Conservation (phyloP, 2,329 filamentous ascomycete genomes). For the Bertia moriformis region DNA sequence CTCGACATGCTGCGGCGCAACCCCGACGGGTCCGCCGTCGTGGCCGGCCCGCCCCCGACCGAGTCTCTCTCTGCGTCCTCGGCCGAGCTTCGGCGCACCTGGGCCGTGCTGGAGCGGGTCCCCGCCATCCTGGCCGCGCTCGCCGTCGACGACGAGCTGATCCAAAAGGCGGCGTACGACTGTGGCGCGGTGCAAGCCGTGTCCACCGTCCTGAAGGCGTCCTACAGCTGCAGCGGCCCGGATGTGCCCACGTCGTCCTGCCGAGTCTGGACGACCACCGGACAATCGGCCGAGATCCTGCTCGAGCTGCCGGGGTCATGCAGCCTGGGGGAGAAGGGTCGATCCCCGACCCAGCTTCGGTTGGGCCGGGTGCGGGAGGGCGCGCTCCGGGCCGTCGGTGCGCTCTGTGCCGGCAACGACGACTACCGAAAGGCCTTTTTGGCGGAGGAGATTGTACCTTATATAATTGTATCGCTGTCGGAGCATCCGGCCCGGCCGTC, state of each 20-base stretch:
- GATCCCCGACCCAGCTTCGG: constrained; percentile 46
- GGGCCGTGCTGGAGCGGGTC: constrained; percentile 51
- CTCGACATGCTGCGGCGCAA: constrained; percentile 47
- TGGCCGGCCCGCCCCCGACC: constrained; percentile 15
- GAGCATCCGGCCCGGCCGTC: constrained; percentile 36
- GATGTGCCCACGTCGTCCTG: too few species aligned
- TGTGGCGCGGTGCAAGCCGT: constrained; percentile 30
- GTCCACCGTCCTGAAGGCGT: constrained; percentile 30
- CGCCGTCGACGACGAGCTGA: constrained; percentile 59
- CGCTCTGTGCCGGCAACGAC: constrained; percentile 68
- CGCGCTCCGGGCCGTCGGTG: constrained; percentile 65
- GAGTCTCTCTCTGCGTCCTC: too few species aligned
- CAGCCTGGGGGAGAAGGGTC: constrained; percentile 44
- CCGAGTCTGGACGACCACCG: constrained; percentile 23
- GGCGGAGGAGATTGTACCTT: constrained; percentile 63
- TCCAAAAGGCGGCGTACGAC: constrained; percentile 74
- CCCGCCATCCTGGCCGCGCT: constrained; percentile 66
- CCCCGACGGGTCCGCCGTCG: constrained; percentile 18
- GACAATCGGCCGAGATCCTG: too few species aligned
- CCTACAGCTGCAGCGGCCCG: constrained; percentile 28
- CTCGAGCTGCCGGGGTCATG: constrained; percentile 18
- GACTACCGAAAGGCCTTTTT: constrained; percentile 71
- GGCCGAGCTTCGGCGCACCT: constrained; percentile 22
- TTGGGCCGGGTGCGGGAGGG: constrained; percentile 64
- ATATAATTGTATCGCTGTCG: constrained; percentile 67